A percentile compares a stretch with the other conserved stretches of the same genome.
Conservation (phyloP, 345 rosid genomes). For the Populus alba region DNA sequence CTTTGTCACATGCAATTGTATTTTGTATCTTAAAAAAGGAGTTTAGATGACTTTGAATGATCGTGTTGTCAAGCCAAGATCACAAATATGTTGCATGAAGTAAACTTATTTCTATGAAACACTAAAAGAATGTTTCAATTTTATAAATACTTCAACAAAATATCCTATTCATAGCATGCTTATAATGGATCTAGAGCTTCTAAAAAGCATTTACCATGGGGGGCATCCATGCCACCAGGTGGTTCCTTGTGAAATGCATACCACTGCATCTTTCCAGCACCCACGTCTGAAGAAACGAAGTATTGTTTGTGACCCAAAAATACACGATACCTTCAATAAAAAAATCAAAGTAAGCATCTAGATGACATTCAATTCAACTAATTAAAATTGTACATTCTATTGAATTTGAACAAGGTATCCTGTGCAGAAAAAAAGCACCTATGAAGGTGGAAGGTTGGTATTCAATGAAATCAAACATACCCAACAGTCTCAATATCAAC, state of each 20-base stretch:
- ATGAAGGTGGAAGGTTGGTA: background rate
- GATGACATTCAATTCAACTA: background rate
- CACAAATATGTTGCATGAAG: background rate
- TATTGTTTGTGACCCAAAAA: slow-evolving; percentile 95
- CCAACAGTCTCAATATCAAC: slow-evolving; percentile 91
- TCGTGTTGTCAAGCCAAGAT: background rate
- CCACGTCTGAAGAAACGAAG: slow-evolving; percentile 95
- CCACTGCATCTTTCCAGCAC: slow-evolving; percentile 99
- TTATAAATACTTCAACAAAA: background rate
- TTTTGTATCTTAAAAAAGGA: background rate
- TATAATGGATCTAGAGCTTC: slow-evolving; percentile 4
- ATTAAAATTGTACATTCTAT: background rate
- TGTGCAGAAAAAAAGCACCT: background rate
- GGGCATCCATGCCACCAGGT: slow-evolving; percentile 71
- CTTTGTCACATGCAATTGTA: background rate
- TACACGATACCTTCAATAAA: slow-evolving; percentile 65
- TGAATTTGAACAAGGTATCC: background rate
- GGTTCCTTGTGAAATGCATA: slow-evolving; percentile 85
- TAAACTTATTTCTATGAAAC: background rate
- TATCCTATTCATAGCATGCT: background rate
- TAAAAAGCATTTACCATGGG: slow-evolving; percentile 41
- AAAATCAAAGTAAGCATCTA: slow-evolving; percentile 14
- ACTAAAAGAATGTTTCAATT: background rate
- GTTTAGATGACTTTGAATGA: background rate
- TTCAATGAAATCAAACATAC: slow-evolving; percentile 40